Base-by-base conservation (phyloP, 2,329 filamentous ascomycete genomes). In the Ascomycota sp. region DNA sequence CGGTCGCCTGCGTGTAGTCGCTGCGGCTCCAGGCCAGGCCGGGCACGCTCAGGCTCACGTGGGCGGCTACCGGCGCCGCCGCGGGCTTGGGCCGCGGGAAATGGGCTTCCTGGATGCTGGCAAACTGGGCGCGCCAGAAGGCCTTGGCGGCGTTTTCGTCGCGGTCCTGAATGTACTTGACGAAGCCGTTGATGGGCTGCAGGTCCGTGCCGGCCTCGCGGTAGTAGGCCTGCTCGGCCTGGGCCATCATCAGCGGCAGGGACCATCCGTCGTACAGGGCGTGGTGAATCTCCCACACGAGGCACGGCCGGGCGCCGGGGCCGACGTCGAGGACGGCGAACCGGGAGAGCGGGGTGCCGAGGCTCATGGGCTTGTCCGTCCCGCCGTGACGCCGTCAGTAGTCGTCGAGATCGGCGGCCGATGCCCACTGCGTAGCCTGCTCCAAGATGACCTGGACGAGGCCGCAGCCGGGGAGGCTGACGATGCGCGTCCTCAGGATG, bases 241-340 rank as follows among this genome's bases (percentile, higher is more conserved):
- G 20, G 9, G 33, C 32, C 13, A 45, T 29, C 5, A 45, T 25
- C 5, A 61, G 40, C 3, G 53, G 51, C 51, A 60, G 52, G 2
- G 53, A 57, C 59, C 61, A 63, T 12, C 61, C 61, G 30, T 66
- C 62, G 33, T 65, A 66, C 0, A 63, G 41, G 8, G 53, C 54
- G 35, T 65, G 61, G 33, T 64, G 61, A 36, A 61, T 51, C 2
- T 57, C 59, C 38, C 58, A 46, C 12, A 62, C 46, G 15, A 38
- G 34, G 17, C 10, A 28, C 6, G 11, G 33, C 3, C 31, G 22
- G 2, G 30, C 27, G 11, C 9, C 9, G 8, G n/a, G 12, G 9
- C 23, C 31, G 4, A 3, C 4, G 5, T 8, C 29, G 13, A 41
- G 15, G 3, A 42, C 9, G 7, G 39, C 37, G 9, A 38, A 44